These are phyloP conservation scores for Lenwebbia sp. DNA, from an alignment of 345 rosid species.

Conservation along the genomic window DNA sequence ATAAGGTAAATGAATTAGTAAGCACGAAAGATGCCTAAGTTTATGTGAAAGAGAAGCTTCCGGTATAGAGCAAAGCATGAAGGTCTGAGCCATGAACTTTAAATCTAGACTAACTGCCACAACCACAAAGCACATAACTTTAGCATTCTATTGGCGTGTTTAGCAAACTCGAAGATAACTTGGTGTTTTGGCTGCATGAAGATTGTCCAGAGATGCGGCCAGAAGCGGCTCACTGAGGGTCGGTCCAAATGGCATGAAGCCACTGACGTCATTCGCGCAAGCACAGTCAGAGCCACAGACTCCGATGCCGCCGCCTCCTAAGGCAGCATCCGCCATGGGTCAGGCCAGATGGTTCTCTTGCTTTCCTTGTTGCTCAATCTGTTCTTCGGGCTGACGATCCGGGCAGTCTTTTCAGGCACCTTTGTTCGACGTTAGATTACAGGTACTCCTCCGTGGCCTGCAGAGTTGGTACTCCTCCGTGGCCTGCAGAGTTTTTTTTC, in stretches of 20 bases:
- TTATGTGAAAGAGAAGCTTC: not conserved
- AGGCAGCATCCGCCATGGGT: constrained; percentile 1
- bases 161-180: not conserved
- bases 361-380: constrained; percentile 37
- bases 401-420: not conserved
- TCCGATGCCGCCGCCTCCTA: constrained; percentile 11
- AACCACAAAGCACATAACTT: not conserved
- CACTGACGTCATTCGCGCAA: not conserved
- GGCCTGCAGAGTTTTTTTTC: not conserved
- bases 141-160: not conserved
- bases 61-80: not conserved
- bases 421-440: not conserved
- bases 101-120: not conserved
- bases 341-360: constrained; percentile 46
- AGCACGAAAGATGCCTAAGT: not conserved
- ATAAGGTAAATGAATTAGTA: not conserved
- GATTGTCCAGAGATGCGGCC: constrained; percentile 42
- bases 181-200: not conserved
- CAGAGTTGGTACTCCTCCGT: not conserved
- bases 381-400: not conserved
- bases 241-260: not conserved
- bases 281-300: not conserved
- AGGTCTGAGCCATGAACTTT: not conserved
- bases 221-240: constrained; percentile 10
- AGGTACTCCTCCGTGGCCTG: not conserved